A percentile compares a stretch with the other conserved stretches of the same genome.
Conservation (phyloP, 2,329 filamentous ascomycete genomes). For the Colletotrichum kahawae region DNA sequence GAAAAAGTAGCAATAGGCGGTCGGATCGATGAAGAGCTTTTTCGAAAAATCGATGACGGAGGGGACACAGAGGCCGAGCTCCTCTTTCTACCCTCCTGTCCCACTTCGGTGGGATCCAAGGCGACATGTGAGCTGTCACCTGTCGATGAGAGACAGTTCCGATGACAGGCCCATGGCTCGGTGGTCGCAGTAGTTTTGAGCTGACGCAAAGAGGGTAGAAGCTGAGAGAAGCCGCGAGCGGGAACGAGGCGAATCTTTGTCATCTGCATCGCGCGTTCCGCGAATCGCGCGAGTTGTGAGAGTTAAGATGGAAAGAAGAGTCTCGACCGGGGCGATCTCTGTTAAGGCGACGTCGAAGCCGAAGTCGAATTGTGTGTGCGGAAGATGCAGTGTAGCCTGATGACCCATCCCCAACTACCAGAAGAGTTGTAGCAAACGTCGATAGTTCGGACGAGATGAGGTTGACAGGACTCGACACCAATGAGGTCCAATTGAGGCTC, state of each 20-base stretch:
- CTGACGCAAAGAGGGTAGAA: background rate
- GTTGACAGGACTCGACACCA: background rate
- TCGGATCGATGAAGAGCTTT: background rate
- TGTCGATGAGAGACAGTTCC: background rate
- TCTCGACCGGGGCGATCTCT: background rate
- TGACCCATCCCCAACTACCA: background rate
- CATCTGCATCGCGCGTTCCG: background rate
- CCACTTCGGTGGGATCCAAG: background rate
- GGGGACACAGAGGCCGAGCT: background rate
- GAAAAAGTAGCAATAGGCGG: background rate
- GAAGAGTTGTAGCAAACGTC: background rate
- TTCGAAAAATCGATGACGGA: background rate
- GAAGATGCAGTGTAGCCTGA: background rate
- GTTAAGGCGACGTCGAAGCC: background rate
- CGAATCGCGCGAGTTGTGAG: background rate
- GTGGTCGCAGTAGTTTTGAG: background rate
- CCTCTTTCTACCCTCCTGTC: background rate
- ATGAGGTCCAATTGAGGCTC: background rate
- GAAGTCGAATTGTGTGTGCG: background rate
- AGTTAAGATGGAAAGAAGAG: background rate
- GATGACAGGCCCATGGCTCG: background rate
- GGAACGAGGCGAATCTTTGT: background rate
- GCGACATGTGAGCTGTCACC: slow-evolving; percentile 10
- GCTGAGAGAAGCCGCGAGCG: background rate
- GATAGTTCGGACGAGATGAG: background rate